Base-by-base conservation (phyloP, 352 stramenopile genomes). In the Peronosclerospora sorghi region DNA sequence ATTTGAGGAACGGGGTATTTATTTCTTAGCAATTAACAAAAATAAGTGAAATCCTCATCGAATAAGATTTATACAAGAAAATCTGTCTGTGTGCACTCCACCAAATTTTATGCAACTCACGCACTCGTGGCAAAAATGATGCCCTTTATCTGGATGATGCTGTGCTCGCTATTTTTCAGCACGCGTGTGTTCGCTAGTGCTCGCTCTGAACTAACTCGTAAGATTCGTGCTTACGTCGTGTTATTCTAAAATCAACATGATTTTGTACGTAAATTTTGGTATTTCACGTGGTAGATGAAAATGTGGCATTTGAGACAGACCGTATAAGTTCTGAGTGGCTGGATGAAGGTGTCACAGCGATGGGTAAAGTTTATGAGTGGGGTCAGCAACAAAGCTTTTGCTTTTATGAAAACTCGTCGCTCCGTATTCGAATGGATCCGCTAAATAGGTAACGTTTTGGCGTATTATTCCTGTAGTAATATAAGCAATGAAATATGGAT, bases 321-420 rank as follows among this genome's bases (percentile, higher is more conserved):
- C 54, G 54, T 39, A 53, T 30, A 10, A 35, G 50, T 15, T 64
- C 49, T 23, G 50, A n/a, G 17, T 91, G 76, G 79, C 44, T 92
- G 34, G 67, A 89, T 44, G 79, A 92, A 54, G 76, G 76, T 8
- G 28, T 61, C 14, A 40, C 39, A 0, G 23, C 47, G 1, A 35
- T 7, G 1, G 52, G 48, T 5, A 32, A 48, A 32, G 41, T 92
- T 20, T 32, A 14, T 21, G 58, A 83, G 15, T 92, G 73, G 73
- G 70, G 70, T 2, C 58, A 81, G 17, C 59, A 74, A 14, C 57
- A 72, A 21, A 84, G 70, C 18, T 87, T 83, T 41, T 85, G 79
- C 42, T 92, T 92, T 46, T 72, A 64, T 17, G 69, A 83, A 23
- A 87, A 87, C 37, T 59, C 79, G 12, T 82, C 76, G 43, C 65